Base-by-base conservation (phyloP, 2,329 filamentous ascomycete genomes). In the Pestalotiopsis sp. region DNA sequence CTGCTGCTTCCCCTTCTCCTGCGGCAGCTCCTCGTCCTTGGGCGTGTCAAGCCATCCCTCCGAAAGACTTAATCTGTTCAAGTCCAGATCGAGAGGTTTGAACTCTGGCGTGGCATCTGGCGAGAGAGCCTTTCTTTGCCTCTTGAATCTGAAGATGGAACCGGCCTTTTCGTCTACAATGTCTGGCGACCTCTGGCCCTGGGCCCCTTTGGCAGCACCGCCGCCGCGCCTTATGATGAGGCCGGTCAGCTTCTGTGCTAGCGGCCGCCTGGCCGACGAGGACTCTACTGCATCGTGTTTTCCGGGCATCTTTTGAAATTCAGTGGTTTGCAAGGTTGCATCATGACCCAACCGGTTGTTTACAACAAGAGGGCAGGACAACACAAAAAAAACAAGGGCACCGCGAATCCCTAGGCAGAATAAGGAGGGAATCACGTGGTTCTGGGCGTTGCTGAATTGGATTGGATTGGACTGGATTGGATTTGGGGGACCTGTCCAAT, bases 41-140 rank as follows among this genome's bases (percentile, higher is more conserved):
- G 20, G 66, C 45, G n/a, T 57, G 40, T 71, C 68, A 1, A 70
- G 65, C 70, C 70, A 71, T 62, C 67, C 68, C 14, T 71, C 70
- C 3, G 70, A 58, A 17, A 71, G 52, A 25, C 65, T 65, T 23
- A 71, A 59, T n/a, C 31, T 59, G 17, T 69, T 58, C 31, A 71
- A n/a, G 40, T 71, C 68, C 7, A 71, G 68, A 62, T 71, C 68
- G 13, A 71, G 70, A 3, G 68, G 70, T 65, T 70, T 66, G 45
- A 68, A 70, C 4, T 67, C 56, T 12, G 60, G 41, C n/a, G 66
- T 61, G 60, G 17, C 65, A n/a, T 70, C 66, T 25, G 66, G 27
- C 31, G 56, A 38, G 17, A 57, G 57, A 23, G 41, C 41, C 45
- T 70, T 68, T 66, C 68, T 67, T 56, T 66, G 70, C 38, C 64